Base-by-base conservation (phyloP, 164 flowering plant genomes). In the Vitis labrusca region DNA sequence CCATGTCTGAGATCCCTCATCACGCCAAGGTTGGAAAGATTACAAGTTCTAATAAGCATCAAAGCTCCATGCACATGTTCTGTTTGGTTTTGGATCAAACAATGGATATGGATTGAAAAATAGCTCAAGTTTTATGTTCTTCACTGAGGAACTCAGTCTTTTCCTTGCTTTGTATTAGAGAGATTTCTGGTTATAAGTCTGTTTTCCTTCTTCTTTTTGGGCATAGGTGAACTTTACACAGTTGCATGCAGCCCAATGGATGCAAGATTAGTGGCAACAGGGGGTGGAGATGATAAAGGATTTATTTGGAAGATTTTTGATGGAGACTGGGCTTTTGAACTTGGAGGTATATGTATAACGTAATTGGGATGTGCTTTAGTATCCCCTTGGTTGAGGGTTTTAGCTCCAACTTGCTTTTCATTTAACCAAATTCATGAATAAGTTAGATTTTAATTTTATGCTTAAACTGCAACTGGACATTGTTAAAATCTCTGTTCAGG, bases 221-320 rank as follows among this genome's bases (percentile, higher is more conserved):
- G 69, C 13, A 32, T 75, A 95, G 98, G 86, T 77, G 97, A 95
- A 76, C 67, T 96, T 5, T 93, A 91, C 74, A 68, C 92, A 5
- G 91, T 88, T 74, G 95, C 89, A 7, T 90, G 98, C 84, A 91
- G 93, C 71, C 97, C 98, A 72, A 81, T 83, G 59, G 94, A 93
- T 81, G 72, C 92, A 50, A 47, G 67, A 47, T 66, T 92, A 71
- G 99, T 93, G 62, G 97, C 93, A 66, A 90, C 97, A 44, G 98
- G 98, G 52, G 98, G 98, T 69, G 94, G 92, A 56, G 99, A 96
- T 84, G 97, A 93, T 70, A 89, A 72, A 76, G 97, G 92, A 51
- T 96, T 89, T 83, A 73, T 96, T 29, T 96, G 99, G 98, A 89
- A 67, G 71, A 87, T 96, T 71, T 88, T 89, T 59, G 80, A 69